Evolutionary conservation across 345 rosid species (phyloP).

Genomic region (Angophora floribunda): DNA sequence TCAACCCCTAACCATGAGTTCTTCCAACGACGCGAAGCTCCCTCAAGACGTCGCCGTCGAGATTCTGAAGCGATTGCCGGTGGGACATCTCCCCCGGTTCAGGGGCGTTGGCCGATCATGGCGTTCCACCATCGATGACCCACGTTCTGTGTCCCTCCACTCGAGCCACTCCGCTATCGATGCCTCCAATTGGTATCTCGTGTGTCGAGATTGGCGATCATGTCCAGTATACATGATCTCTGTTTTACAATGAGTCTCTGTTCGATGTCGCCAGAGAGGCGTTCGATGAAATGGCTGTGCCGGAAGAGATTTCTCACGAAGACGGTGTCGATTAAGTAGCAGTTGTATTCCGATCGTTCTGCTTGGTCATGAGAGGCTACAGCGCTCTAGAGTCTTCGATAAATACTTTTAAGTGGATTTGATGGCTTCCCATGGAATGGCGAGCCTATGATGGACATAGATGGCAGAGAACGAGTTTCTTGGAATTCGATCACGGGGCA

Average conservation of each 20-base stretch:
- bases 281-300: not conserved
- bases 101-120: too few relatives aligned
- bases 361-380: not conserved
- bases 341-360: too few relatives aligned
- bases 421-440: not conserved
- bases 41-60: not conserved
- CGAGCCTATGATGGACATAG: not conserved
- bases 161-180: not conserved
- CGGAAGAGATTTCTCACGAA: too few relatives aligned
- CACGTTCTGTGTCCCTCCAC: not conserved
- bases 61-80: too few relatives aligned
- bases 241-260: not conserved
- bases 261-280: not conserved
- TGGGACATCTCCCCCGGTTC: too few relatives aligned
- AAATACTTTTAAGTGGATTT: too few relatives aligned
- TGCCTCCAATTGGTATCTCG: not conserved
- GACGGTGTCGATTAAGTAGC: not conserved
- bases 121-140: not conserved
- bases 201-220: not conserved
- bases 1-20: not conserved
- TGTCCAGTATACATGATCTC: not conserved
- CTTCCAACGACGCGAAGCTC: not conserved
- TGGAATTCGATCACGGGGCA: not conserved
- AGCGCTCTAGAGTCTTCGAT: not conserved
- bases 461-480: not conserved